Conservation (phyloP, 2,329 filamentous ascomycete genomes). For the Claviceps sp. region DNA sequence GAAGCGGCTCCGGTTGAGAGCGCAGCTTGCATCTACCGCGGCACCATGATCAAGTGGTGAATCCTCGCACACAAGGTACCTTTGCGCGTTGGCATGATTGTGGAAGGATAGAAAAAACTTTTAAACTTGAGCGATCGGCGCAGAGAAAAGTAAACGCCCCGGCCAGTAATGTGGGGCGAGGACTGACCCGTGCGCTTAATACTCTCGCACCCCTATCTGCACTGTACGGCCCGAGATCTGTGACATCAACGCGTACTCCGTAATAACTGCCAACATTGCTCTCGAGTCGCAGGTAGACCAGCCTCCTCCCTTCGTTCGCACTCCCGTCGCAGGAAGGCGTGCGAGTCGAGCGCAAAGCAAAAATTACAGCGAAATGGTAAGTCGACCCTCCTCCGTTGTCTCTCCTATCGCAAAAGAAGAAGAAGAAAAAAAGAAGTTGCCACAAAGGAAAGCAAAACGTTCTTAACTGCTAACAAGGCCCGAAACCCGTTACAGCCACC, state of each 20-base stretch:
- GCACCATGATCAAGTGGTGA: too few species aligned
- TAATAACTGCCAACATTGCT: too few species aligned
- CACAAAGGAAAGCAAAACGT: not conserved
- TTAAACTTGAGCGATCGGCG: rapidly evolving
- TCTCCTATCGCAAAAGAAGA: not conserved
- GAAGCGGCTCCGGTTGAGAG: too few species aligned
- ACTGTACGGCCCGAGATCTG: not conserved
- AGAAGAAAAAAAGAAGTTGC: not conserved
- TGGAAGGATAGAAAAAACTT: too few species aligned
- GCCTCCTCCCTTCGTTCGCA: not conserved
- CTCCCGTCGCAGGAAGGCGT: not conserved
- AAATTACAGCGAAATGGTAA: not conserved
- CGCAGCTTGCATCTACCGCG: too few species aligned
- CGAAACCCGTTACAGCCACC: conserved; percentile 26
- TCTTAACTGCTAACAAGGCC: too few species aligned
- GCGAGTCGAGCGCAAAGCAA: not conserved
- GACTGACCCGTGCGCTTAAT: too few species aligned
- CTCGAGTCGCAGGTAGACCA: too few species aligned
- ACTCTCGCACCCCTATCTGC: not conserved
- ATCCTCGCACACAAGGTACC: too few species aligned
- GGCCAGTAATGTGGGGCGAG: too few species aligned
- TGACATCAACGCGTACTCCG: not conserved
- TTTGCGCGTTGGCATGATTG: too few species aligned
- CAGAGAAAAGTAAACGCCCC: too few species aligned
- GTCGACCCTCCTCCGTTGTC: not conserved